A percentile compares a stretch with the other conserved stretches of the same genome.
These are phyloP conservation scores for Kodamaea suecica DNA, from an alignment of 1,139 yeast genomes.

Conservation along the genomic window DNA sequence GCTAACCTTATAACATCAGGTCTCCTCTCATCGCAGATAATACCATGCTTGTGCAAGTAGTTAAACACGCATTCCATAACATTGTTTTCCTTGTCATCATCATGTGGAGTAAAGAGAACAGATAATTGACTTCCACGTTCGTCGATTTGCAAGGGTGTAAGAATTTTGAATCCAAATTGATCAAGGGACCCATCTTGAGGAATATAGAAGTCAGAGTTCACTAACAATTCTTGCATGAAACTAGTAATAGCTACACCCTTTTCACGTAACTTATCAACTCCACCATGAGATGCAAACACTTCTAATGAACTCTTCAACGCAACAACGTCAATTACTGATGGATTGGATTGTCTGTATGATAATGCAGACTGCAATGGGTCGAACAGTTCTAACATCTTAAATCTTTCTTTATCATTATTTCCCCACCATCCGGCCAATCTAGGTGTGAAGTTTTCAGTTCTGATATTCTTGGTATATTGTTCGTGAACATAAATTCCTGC, in stretches of 20 bases:
- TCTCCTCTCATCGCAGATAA: conserved; percentile 83
- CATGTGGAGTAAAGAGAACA: conserved; percentile 57
- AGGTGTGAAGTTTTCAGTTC: conserved; percentile 43
- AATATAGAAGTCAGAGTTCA: conserved; percentile 42
- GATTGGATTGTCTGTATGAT: conserved; percentile 90
- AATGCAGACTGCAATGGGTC: conserved; percentile 81
- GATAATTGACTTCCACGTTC: conserved; percentile 85
- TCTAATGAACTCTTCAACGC: conserved; percentile 66
- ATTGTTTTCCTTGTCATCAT: conserved; percentile 32
- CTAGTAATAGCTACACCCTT: conserved; percentile 60
- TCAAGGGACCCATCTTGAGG: conserved; percentile 18
- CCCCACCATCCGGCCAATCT: conserved; percentile 99
- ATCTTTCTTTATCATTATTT: conserved; percentile 63
- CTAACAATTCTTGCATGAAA: conserved; percentile 50
- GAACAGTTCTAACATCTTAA: conserved; percentile 75
- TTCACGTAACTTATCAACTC: conserved; percentile 52
- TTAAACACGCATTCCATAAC: conserved; percentile 63
- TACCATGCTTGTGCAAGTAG: conserved; percentile 53
- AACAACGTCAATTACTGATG: conserved; percentile 80
- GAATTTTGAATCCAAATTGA: conserved; percentile 55
- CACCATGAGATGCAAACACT: conserved; percentile 60
- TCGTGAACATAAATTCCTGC: conserved; percentile 80
- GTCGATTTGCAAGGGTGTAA: conserved; percentile 60
- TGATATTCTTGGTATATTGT: conserved; percentile 35
- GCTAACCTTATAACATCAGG: conserved; percentile 87